phyloP scores from a whole-genome alignment of 2,329 filamentous ascomycete species.

The Teratosphaeria zuluensis region DNA sequence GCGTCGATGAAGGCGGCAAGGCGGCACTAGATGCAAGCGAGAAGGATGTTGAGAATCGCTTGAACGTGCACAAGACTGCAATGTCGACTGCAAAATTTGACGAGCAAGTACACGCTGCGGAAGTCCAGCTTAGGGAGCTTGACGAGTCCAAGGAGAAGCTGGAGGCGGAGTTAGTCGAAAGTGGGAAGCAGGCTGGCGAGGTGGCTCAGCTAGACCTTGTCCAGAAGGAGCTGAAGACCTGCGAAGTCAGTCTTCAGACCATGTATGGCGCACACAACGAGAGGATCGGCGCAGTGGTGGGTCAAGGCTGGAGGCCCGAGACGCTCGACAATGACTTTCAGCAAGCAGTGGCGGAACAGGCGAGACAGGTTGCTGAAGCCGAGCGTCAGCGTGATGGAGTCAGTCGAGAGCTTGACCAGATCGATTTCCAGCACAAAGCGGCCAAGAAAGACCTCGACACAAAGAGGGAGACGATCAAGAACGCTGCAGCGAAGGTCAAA shows the following conservation, averaged over 20 bases:
- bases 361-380: conserved; percentile 50
- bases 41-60: conserved; percentile 55
- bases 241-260: conserved; percentile 65
- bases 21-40: conserved; percentile 66
- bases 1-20: conserved; percentile 76
- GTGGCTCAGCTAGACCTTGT: conserved; percentile 75
- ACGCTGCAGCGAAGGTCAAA: conserved; percentile 43
- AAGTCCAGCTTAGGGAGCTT: conserved; percentile 55
- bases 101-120: conserved; percentile 55
- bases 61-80: conserved; percentile 54
- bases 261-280: conserved; percentile 65
- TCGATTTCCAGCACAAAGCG: conserved; percentile 62
- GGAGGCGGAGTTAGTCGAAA: conserved; percentile 71
- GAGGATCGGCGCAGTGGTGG: conserved; percentile 57
- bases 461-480: conserved; percentile 51
- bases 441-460: conserved; percentile 54
- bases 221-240: conserved; percentile 68
- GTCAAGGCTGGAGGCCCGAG: conserved; percentile 56
- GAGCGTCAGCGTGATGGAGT: conserved; percentile 61
- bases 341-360: conserved; percentile 48
- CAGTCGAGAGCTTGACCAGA: conserved; percentile 63
- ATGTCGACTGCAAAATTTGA: conserved; percentile 60
- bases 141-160: conserved; percentile 65
- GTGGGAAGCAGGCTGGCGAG: conserved; percentile 69
- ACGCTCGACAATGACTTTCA: conserved; percentile 66